These are phyloP conservation scores for Pyrenochaeta sp. DNA, from an alignment of 2,329 filamentous ascomycete genomes.

Conservation along the genomic window DNA sequence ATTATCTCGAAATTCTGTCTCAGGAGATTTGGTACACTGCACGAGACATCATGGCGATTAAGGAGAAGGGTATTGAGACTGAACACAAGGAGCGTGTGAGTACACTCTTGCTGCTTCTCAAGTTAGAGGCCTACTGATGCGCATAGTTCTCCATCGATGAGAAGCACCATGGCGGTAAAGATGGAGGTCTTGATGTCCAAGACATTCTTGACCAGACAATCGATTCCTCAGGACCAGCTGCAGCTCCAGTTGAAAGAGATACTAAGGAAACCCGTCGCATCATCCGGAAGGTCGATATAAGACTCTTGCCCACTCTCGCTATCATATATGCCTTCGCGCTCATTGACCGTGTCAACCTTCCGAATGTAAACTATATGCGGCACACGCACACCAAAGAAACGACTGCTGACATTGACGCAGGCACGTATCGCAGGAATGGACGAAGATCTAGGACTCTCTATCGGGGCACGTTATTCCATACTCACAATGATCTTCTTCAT, in stretches of 20 bases:
- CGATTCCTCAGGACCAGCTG: constrained; percentile 7
- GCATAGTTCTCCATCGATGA: constrained; percentile 7
- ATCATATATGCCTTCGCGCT: constrained; percentile 36
- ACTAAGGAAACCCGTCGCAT: constrained; percentile 39
- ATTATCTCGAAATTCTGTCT: neutral
- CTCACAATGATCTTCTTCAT: constrained; percentile 19
- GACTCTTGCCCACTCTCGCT: constrained; percentile 45
- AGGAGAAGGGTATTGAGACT: constrained; percentile 12
- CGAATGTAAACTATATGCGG: constrained; percentile 10
- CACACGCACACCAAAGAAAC: neutral
- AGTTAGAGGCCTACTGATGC: constrained; percentile 1
- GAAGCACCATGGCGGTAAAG: constrained; percentile 3
- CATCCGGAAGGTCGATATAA: constrained; percentile 46
- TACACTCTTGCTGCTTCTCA: neutral
- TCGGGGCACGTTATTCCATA: constrained; percentile 26
- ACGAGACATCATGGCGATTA: constrained; percentile 2
- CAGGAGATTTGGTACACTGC: neutral
- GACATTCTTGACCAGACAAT: neutral
- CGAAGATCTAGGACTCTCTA: constrained; percentile 18
- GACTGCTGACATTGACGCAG: neutral
- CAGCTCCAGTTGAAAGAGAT: constrained; percentile 6
- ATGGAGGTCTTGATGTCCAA: constrained; percentile 9
- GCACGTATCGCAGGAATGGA: constrained; percentile 24
- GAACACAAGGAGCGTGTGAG: constrained; percentile 9
- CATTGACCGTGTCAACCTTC: constrained; percentile 28